These are phyloP conservation scores for Raphidocelis subcapitata DNA, from an alignment of 139 green algal species.

Conservation along the genomic window DNA sequence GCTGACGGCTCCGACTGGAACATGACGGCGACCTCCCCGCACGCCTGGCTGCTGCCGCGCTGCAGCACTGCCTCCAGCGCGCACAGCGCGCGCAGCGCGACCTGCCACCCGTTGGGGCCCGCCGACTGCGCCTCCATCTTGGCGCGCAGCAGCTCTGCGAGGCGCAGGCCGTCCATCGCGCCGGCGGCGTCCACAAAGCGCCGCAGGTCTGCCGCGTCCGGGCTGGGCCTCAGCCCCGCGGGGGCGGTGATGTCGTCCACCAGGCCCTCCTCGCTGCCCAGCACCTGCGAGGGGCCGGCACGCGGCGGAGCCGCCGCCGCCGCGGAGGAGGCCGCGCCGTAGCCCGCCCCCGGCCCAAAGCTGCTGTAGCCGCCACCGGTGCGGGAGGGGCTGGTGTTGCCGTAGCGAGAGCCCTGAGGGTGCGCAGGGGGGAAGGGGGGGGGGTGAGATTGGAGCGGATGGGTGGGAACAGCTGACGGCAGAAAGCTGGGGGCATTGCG, in stretches of 20 bases:
- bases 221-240: conserved; percentile 62
- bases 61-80: conserved; percentile 70
- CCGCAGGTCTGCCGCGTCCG: conserved; percentile 54
- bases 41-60: conserved; percentile 48
- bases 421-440: too few relatives aligned
- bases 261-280: conserved; percentile 44
- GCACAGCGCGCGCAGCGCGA: conserved; percentile 65
- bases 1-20: conserved; percentile 62
- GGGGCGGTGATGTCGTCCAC: conserved; percentile 64
- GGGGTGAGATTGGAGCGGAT: too few relatives aligned
- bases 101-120: conserved; percentile 57
- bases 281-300: conserved; percentile 22
- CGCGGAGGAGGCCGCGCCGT: conserved; percentile 1
- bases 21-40: conserved; percentile 68
- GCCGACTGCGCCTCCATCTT: too few relatives aligned
- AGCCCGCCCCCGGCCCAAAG: neutral
- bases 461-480: too few relatives aligned
- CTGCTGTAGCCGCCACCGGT: conserved; percentile 7
- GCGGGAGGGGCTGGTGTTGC: neutral
- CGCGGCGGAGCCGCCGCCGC: neutral
- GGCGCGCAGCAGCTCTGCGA: conserved; percentile 60
- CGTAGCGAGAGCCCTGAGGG: neutral
- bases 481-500: too few relatives aligned
- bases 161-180: conserved; percentile 53
- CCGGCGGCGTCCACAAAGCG: conserved; percentile 66